Evolutionary conservation across 2,329 filamentous ascomycete species (phyloP).

Genomic region (Paecilomyces fulvus): DNA sequence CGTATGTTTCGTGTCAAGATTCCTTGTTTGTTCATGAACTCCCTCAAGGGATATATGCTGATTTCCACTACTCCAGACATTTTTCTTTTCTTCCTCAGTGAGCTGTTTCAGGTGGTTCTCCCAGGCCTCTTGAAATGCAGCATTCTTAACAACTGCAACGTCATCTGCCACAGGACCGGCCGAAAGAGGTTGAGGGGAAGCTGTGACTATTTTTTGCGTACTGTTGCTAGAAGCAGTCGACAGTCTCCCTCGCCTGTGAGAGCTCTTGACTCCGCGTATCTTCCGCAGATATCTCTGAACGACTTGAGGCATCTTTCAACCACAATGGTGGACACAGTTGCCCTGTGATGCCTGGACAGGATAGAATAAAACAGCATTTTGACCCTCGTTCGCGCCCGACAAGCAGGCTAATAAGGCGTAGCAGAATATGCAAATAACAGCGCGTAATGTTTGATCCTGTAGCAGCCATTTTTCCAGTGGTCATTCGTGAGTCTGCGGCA

Average conservation of each 20-base stretch:
- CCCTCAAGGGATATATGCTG: background rate
- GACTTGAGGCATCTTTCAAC: background rate
- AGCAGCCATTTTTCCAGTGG: background rate
- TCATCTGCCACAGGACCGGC: background rate
- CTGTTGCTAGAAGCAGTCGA: slow-evolving; percentile 5
- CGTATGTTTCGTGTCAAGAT: slow-evolving; percentile 4
- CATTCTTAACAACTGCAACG: slow-evolving; percentile 1
- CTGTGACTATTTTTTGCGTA: slow-evolving; percentile 1
- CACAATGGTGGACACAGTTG: background rate
- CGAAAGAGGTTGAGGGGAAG: background rate
- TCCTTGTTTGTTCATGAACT: slow-evolving; percentile 1
- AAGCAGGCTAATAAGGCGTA: background rate
- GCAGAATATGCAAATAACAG: background rate
- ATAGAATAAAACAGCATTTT: background rate
- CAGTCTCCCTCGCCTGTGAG: background rate
- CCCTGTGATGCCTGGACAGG: background rate
- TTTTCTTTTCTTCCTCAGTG: slow-evolving; percentile 1
- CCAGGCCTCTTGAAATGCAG: slow-evolving; percentile 8
- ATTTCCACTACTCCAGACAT: slow-evolving; percentile 1
- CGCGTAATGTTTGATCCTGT: background rate
- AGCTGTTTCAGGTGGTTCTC: slow-evolving; percentile 4
- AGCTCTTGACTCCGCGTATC: background rate
- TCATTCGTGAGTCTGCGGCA: background rate
- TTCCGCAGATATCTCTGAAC: background rate
- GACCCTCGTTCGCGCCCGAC: background rate